phyloP scores from a whole-genome alignment of 73 alveolate genomes.

The Paramecium pentaurelia region DNA sequence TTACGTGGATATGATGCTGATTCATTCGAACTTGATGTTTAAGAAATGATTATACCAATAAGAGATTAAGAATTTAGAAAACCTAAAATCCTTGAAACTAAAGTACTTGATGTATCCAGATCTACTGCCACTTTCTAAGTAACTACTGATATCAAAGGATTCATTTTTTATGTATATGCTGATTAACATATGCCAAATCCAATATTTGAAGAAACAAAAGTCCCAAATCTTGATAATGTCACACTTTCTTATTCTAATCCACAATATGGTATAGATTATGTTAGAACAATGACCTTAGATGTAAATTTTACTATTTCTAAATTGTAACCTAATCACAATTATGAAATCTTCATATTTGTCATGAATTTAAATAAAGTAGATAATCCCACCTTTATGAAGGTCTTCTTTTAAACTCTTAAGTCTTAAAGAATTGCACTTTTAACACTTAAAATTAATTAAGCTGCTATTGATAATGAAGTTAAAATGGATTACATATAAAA shows the following conservation, averaged over 20 bases:
- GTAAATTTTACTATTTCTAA: conserved; percentile 33
- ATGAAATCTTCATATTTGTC: conserved; percentile 54
- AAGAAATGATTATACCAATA: not conserved
- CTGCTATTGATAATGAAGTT: not conserved
- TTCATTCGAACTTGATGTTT: conserved; percentile 19
- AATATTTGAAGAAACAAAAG: not conserved
- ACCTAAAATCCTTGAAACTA: not conserved
- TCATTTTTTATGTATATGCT: conserved; percentile 51
- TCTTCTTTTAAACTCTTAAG: not conserved
- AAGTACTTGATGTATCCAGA: not conserved
- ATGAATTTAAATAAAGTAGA: conserved; percentile 45
- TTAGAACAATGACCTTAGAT: conserved; percentile 1
- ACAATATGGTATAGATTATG: conserved; percentile 49
- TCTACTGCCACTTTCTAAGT: conserved; percentile 53
- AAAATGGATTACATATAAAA: conserved; percentile 26
- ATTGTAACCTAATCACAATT: conserved; percentile 8
- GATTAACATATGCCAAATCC: conserved; percentile 56
- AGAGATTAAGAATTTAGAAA: not conserved
- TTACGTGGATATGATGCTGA: conserved; percentile 39
- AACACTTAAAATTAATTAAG: conserved; percentile 30
- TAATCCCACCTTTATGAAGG: conserved; percentile 23
- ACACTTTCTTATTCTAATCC: conserved; percentile 49
- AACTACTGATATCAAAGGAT: conserved; percentile 42
- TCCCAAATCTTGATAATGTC: conserved; percentile 11
- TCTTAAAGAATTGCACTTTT: not conserved